Percentiles rank a stretch among this genome's conserved stretches.
These are phyloP conservation scores for Ogataea trehaloabstinens DNA, from an alignment of 805 yeast species.

Conservation along the genomic window DNA sequence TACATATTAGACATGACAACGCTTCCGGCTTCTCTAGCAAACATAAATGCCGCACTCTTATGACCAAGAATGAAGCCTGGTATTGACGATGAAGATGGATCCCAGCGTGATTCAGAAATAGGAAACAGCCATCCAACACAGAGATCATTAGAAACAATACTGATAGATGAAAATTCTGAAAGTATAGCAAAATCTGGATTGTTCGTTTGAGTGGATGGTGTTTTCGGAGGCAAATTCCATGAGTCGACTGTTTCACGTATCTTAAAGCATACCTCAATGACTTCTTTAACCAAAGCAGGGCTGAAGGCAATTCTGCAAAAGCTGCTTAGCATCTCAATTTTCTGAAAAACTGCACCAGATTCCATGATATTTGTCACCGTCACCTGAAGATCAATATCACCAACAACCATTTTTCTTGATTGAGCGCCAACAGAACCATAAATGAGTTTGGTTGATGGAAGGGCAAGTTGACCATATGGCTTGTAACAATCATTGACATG, in stretches of 20 bases:
- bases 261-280: conserved; percentile 19
- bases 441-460: conserved; percentile 43
- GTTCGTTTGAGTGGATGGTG: conserved; percentile 1
- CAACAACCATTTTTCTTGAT: conserved; percentile 37
- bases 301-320: conserved; percentile 58
- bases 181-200: conserved; percentile 16
- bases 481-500: conserved; percentile 14
- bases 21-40: conserved; percentile 62
- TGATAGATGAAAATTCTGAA: conserved; percentile 48
- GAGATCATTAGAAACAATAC: conserved; percentile 58
- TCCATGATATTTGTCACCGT: conserved; percentile 41
- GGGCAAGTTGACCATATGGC: conserved; percentile 36
- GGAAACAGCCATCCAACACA: conserved; percentile 80
- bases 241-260: conserved; percentile 7
- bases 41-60: conserved; percentile 64
- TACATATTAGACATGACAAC: conserved; percentile 68
- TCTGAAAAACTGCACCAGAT: conserved; percentile 31
- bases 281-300: conserved; percentile 36
- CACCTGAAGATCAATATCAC: conserved; percentile 47
- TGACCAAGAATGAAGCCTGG: conserved; percentile 84
- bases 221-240: neutral
- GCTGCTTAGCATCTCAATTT: conserved; percentile 57
- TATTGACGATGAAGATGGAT: conserved; percentile 5
- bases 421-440: conserved; percentile 33
- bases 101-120: conserved; percentile 30